Base-by-base conservation (phyloP, 495 filamentous ascomycete genomes). In the Usnea hakonensis region DNA sequence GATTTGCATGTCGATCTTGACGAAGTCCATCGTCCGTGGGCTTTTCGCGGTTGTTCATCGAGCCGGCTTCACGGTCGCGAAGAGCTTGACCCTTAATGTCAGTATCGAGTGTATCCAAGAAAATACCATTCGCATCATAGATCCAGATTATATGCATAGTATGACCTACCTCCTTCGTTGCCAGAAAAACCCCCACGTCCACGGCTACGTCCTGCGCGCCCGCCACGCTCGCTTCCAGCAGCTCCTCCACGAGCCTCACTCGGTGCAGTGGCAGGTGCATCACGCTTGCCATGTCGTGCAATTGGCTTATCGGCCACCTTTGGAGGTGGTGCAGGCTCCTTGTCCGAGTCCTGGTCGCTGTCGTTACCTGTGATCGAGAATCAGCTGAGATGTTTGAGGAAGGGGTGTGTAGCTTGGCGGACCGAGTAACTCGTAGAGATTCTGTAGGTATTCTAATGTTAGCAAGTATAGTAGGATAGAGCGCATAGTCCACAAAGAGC, bases 371-470 rank as follows among this genome's bases (percentile, higher is more conserved):
- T 46, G 68, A 65, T 36, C 30, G 21, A 59, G 50, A 35, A 60
- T 69, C 64, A 69, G 64, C 62, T 71, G 65, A 40, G 69, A n/a
- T n/a, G 60, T 23, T 40, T 23, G 40, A 46, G 64, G 50, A 62
- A 65, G 19, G 41, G 52, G 40, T 40, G 37, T 48, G 35, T 7
- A 65, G 72, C 67, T 70, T 66, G 69, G 76, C 76, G 72, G 87
- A 94, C 90, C 90, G 79, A 95, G 90, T 79, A 90, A 82, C 82
- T 90, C 89, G 82, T 85, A 95, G 64, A 85, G 81, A 81, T 95
- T 95, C 90, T 90, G 73, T 32, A 58, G 59, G 57, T n/a, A 67
- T 69, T 55, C 66, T 17, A 38, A 38, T 23, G 17, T 71, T 32
- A 61, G 66, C 67, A 73, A 72, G 66, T 77, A 32, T 8, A 3